Percentiles rank a stretch among this genome's conserved stretches.
phyloP scores from a whole-genome alignment of 176 grass and related monocot genomes.

The Aegilops bicornis region DNA sequence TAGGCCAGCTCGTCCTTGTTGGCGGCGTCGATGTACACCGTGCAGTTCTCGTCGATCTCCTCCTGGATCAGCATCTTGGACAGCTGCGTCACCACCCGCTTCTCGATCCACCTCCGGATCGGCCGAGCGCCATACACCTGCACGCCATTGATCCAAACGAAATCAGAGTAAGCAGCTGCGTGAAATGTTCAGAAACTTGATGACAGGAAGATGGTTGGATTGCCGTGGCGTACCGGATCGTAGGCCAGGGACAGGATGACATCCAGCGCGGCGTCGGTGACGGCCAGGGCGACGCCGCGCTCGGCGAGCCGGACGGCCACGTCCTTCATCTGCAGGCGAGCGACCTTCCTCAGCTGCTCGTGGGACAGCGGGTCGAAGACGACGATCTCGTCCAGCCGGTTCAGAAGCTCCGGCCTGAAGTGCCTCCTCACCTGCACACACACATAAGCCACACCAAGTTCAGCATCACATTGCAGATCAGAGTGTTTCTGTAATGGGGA shows the following conservation, averaged over 20 bases:
- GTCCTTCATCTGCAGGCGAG: conserved; percentile 94
- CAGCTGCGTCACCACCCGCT: conserved; percentile 73
- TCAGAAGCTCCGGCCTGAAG: conserved; percentile 90
- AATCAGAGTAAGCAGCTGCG: not conserved
- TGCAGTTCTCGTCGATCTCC: conserved; percentile 86
- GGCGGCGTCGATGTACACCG: conserved; percentile 65
- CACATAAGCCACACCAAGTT: not conserved
- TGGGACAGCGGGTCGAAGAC: conserved; percentile 85
- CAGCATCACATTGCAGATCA: not conserved
- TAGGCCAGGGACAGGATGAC: conserved; percentile 76
- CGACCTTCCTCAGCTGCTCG: conserved; percentile 88
- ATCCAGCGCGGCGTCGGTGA: conserved; percentile 85
- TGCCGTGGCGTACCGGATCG: conserved; percentile 48
- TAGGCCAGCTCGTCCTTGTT: conserved; percentile 63
- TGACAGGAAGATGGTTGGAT: not conserved
- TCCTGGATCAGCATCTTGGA: conserved; percentile 90
- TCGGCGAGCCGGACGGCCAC: conserved; percentile 84
- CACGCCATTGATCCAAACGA: not conserved
- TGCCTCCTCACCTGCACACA: conserved; percentile 77
- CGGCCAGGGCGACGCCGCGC: conserved; percentile 75
- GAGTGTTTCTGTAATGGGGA: not conserved
- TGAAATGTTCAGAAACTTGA: not conserved
- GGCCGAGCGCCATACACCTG: conserved; percentile 76
- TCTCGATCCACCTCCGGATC: conserved; percentile 90
- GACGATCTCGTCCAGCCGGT: conserved; percentile 88